Percentiles rank a stretch among this genome's conserved stretches.
These are phyloP conservation scores for Vigna nakashimae DNA, from an alignment of 306 rosid genomes.

Conservation along the genomic window DNA sequence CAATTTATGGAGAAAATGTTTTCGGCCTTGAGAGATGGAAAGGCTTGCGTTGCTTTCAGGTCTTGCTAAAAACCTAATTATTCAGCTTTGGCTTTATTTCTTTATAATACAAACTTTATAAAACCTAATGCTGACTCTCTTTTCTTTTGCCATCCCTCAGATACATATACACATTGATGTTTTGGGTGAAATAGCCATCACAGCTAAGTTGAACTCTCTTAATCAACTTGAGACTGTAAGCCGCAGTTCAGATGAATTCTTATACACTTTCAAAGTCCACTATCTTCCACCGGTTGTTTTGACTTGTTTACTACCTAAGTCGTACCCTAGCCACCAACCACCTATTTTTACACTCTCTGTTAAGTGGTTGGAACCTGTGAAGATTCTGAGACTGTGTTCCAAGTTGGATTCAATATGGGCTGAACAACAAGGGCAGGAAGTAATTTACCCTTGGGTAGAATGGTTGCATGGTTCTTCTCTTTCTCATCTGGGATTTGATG, in stretches of 20 bases:
- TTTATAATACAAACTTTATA: constrained; percentile 16
- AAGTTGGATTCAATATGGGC: constrained; percentile 77
- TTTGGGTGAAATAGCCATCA: constrained; percentile 61
- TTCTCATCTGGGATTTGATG: constrained; percentile 66
- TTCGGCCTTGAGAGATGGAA: constrained; percentile 59
- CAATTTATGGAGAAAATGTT: constrained; percentile 79
- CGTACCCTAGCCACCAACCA: constrained; percentile 84
- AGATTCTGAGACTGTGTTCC: constrained; percentile 68
- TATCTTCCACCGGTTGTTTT: constrained; percentile 85
- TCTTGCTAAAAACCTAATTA: constrained; percentile 43
- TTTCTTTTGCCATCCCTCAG: constrained; percentile 46
- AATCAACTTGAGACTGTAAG: constrained; percentile 41
- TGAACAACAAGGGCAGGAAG: constrained; percentile 78
- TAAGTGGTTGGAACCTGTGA: constrained; percentile 73
- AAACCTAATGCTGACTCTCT: constrained; percentile 8
- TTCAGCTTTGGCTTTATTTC: constrained; percentile 11
- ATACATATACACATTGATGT: constrained; percentile 64
- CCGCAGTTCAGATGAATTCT: constrained; percentile 54
- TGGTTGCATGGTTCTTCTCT: constrained; percentile 80
- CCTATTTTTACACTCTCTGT: constrained; percentile 76
- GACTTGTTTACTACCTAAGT: constrained; percentile 81
- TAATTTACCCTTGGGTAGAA: constrained; percentile 91
- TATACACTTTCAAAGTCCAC: constrained; percentile 70
- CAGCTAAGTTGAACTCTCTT: constrained; percentile 62
- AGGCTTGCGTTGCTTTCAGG: constrained; percentile 77